Conservation (phyloP, 75 land plant genomes). For the Picea sitchensis region DNA sequence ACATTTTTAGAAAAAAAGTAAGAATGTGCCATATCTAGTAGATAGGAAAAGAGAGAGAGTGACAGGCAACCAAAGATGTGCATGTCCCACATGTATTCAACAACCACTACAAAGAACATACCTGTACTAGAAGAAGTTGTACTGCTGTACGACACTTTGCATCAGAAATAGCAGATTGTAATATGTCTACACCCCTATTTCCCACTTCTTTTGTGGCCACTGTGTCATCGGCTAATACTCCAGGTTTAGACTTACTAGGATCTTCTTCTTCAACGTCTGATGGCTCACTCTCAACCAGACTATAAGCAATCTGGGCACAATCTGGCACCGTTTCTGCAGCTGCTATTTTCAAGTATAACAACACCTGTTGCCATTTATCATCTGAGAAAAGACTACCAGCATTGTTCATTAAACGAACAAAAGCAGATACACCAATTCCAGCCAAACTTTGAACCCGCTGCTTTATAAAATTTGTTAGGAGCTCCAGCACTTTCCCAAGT, state of each 20-base stretch:
- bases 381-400: constrained; percentile 37
- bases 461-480: constrained; percentile 43
- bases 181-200: constrained; percentile 45
- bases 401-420: constrained; percentile 41
- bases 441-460: constrained; percentile 45
- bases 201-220: constrained; percentile 26
- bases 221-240: constrained; percentile 21
- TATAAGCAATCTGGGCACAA: constrained; percentile 28
- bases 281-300: constrained; percentile 45
- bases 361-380: constrained; percentile 49
- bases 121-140: constrained; percentile 68
- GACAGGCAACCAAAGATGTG: not conserved
- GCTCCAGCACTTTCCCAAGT: constrained; percentile 30
- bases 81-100: not conserved
- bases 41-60: not conserved
- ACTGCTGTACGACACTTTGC: constrained; percentile 61
- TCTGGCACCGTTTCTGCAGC: constrained; percentile 38
- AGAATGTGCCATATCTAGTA: not conserved
- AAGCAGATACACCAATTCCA: constrained; percentile 55
- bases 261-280: constrained; percentile 17
- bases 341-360: constrained; percentile 45
- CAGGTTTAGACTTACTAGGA: constrained; percentile 8
- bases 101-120: constrained; percentile 13
- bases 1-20: not conserved
- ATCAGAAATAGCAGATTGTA: constrained; percentile 41